Evolutionary conservation across 225 moss, liverwort and hornwort genomes (phyloP).

Genomic region (Physcomitrium patens): DNA sequence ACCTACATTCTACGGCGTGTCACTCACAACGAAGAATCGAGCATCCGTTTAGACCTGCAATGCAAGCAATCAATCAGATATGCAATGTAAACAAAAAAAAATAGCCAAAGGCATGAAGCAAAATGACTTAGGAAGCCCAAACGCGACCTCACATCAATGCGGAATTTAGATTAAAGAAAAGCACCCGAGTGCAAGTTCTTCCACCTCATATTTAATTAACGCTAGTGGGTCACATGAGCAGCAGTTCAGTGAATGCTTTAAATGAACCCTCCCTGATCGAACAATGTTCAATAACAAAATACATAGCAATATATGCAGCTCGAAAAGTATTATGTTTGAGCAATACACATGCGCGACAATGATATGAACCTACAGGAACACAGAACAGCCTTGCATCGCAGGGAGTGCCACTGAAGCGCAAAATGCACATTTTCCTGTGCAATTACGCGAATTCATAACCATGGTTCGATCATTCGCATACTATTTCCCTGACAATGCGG

Average conservation of each 20-base stretch:
- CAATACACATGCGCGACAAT: not conserved
- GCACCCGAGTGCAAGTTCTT: slow-evolving; percentile 5
- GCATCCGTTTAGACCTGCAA: slow-evolving; percentile 39
- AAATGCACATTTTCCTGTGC: not conserved
- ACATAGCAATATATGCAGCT: not conserved
- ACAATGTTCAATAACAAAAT: not conserved
- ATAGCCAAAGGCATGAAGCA: not conserved
- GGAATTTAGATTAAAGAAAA: too few species aligned
- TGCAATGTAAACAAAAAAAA: not conserved
- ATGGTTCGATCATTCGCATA: not conserved
- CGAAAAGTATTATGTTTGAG: not conserved
- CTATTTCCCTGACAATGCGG: not conserved
- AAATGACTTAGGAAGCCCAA: too few species aligned
- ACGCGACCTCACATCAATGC: too few species aligned
- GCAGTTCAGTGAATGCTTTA: not conserved
- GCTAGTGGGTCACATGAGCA: too few species aligned
- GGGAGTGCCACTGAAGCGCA: not conserved
- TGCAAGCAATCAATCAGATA: slow-evolving; percentile 7
- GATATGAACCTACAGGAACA: not conserved
- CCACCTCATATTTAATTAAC: not conserved
- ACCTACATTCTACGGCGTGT: slow-evolving; percentile 33
- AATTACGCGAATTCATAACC: slow-evolving; percentile 8
- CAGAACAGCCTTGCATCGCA: not conserved
- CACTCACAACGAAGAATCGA: slow-evolving; percentile 22
- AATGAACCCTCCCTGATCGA: not conserved